These are phyloP conservation scores for Neurospora tetraspora DNA, from an alignment of 495 filamentous ascomycete genomes.

Conservation along the genomic window DNA sequence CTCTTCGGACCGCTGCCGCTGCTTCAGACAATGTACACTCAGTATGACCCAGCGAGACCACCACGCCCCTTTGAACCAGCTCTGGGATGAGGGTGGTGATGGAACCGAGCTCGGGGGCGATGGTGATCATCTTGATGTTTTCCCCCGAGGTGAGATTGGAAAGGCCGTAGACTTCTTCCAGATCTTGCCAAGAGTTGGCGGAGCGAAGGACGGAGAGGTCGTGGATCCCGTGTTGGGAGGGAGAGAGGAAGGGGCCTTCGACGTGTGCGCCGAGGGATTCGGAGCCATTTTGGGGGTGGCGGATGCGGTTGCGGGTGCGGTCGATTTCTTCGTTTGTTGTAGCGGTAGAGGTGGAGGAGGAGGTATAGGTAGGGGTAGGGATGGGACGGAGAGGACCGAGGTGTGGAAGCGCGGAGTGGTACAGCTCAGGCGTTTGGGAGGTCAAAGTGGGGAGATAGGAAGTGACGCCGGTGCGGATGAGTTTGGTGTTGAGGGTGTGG, in stretches of 20 bases:
- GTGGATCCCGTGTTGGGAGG: slow-evolving; percentile 63
- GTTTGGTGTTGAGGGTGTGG: slow-evolving; percentile 51
- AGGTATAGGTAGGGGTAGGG: background rate
- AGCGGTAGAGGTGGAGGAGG: background rate
- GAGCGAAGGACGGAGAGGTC: slow-evolving; percentile 52
- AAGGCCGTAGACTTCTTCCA: slow-evolving; percentile 60
- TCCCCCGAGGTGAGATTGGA: slow-evolving; percentile 41
- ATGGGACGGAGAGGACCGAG: slow-evolving; percentile 53
- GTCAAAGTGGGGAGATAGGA: slow-evolving; percentile 74
- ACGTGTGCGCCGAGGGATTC: slow-evolving; percentile 77
- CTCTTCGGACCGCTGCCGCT: slow-evolving; percentile 46
- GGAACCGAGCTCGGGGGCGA: slow-evolving; percentile 63
- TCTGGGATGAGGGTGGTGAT: slow-evolving; percentile 49
- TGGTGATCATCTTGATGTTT: slow-evolving; percentile 64
- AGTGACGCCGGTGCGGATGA: slow-evolving; percentile 70
- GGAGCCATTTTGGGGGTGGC: slow-evolving; percentile 51
- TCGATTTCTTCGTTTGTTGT: too few species aligned
- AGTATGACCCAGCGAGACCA: slow-evolving; percentile 71
- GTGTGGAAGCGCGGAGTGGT: slow-evolving; percentile 61
- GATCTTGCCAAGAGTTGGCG: slow-evolving; percentile 42
- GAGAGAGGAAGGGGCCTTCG: slow-evolving; percentile 74
- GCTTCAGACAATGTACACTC: too few species aligned
- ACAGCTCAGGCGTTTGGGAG: slow-evolving; percentile 58
- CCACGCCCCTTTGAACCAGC: too few species aligned
- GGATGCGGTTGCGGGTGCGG: background rate